Conservation (phyloP, 768 basidiomycete species). For the Kockovaella imperatae region DNA sequence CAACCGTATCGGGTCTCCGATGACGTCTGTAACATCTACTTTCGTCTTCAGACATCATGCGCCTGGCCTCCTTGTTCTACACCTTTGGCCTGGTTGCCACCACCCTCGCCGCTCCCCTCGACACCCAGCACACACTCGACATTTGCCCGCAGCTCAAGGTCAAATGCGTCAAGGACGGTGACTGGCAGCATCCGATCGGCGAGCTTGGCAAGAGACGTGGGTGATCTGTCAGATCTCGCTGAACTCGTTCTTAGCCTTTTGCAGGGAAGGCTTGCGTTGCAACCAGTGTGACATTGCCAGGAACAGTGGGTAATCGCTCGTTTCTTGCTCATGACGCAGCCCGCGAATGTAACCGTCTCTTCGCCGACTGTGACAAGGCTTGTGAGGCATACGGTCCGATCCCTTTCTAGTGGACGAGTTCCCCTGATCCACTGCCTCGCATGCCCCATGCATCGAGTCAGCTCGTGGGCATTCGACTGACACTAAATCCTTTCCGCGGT, state of each 20-base stretch:
- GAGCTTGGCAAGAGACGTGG: constrained; percentile 19
- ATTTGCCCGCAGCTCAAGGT: constrained; percentile 30
- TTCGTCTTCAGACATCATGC: too few relatives aligned
- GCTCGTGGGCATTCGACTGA: too few relatives aligned
- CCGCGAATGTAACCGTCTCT: constrained; percentile 24
- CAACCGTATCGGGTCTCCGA: too few relatives aligned
- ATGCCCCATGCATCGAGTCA: too few relatives aligned
- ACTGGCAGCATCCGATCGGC: constrained; percentile 30
- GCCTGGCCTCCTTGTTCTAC: too few relatives aligned
- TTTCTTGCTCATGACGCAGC: too few relatives aligned
- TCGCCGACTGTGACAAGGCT: constrained; percentile 17
- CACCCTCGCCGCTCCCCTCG: neutral
- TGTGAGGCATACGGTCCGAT: constrained; percentile 36
- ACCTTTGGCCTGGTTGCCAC: too few relatives aligned
- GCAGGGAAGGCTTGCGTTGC: constrained; percentile 25
- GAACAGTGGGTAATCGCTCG: too few relatives aligned
- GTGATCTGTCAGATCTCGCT: constrained; percentile 1
- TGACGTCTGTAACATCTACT: too few relatives aligned
- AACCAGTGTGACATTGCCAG: constrained; percentile 28
- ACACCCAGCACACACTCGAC: neutral
- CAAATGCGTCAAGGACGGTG: constrained; percentile 25
- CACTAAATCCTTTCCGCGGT: too few relatives aligned
- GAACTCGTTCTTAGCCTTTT: constrained; percentile 20
- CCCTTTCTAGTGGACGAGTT: constrained; percentile 16
- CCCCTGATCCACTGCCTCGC: too few relatives aligned